Percentiles rank a stretch among this genome's conserved stretches.
phyloP scores from a whole-genome alignment of 2,329 filamentous ascomycete species.

The Phyllosticta citribraziliensis region DNA sequence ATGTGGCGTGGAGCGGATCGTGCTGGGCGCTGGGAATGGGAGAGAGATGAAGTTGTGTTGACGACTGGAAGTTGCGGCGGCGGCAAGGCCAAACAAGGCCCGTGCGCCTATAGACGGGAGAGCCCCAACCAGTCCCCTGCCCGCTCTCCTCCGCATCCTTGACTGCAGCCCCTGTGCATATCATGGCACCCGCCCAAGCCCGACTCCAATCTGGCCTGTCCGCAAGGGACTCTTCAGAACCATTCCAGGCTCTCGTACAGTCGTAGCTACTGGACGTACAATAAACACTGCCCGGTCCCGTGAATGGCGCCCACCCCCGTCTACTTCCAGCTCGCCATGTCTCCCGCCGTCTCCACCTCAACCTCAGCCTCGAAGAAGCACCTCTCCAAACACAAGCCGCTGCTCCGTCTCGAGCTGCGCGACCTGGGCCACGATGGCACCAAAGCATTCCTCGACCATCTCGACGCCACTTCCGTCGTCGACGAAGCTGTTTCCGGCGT shows the following conservation, averaged over 20 bases:
- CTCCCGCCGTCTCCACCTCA: slow-evolving; percentile 12
- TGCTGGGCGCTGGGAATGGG: background rate
- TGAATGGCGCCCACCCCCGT: slow-evolving; percentile 11
- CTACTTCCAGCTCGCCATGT: slow-evolving; percentile 17
- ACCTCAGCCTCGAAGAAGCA: slow-evolving; percentile 10
- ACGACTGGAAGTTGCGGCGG: background rate
- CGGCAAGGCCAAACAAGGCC: background rate
- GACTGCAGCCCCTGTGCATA: slow-evolving; percentile 6
- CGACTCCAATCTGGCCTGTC: too few species aligned
- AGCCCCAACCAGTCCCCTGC: background rate
- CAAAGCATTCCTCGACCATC: slow-evolving; percentile 54
- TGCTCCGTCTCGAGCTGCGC: slow-evolving; percentile 38
- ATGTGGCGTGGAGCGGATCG: background rate
- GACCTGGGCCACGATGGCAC: slow-evolving; percentile 49
- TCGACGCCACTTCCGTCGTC: slow-evolving; percentile 55
- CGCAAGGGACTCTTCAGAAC: too few species aligned
- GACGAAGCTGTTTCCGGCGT: slow-evolving; percentile 56
- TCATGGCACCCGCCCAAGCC: background rate
- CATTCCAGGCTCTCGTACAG: too few species aligned
- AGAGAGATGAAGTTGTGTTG: slow-evolving; percentile 6
- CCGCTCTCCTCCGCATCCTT: slow-evolving; percentile 2
- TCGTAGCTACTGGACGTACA: too few species aligned
- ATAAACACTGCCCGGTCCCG: background rate
- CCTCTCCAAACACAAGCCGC: slow-evolving; percentile 28
- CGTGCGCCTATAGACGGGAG: background rate